Percentiles rank a stretch among this genome's conserved stretches.
Evolutionary conservation across 306 rosid genomes (phyloP).

Genomic region (Rosa lucieae): DNA sequence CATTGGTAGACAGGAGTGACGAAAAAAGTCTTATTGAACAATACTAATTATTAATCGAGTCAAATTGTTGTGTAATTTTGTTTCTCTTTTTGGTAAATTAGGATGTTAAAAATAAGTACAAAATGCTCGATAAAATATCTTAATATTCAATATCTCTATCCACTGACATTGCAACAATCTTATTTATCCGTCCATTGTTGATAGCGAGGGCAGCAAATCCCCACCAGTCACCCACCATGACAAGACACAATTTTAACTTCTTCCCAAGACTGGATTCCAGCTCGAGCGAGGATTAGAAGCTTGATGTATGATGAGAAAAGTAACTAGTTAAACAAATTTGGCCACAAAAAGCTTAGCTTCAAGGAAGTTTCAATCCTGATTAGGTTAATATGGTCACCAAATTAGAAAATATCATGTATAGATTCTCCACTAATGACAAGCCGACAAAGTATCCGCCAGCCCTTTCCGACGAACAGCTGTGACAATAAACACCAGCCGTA

Average conservation of each 20-base stretch:
- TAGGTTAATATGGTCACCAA: background rate
- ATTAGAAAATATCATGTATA: background rate
- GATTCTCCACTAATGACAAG: background rate
- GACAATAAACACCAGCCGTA: conserved; percentile 18
- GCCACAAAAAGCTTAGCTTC: background rate
- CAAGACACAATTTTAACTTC: background rate
- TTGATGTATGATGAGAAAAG: background rate
- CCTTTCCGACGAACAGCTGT: background rate
- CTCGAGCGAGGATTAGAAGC: background rate
- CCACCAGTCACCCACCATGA: background rate
- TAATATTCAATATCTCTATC: too few species aligned
- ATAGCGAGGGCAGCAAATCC: background rate
- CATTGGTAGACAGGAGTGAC: too few species aligned
- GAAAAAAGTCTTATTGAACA: too few species aligned
- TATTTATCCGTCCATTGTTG: background rate
- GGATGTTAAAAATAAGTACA: too few species aligned
- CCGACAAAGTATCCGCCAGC: conserved; percentile 8
- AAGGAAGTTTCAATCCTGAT: background rate
- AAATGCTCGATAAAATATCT: too few species aligned
- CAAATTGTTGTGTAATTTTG: too few species aligned
- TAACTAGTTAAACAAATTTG: background rate
- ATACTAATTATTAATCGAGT: too few species aligned
- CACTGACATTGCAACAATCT: too few species aligned
- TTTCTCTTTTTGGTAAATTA: too few species aligned
- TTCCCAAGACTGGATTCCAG: background rate